Conservation (phyloP, 164 flowering plant genomes). For the Tetracentron sinense region DNA sequence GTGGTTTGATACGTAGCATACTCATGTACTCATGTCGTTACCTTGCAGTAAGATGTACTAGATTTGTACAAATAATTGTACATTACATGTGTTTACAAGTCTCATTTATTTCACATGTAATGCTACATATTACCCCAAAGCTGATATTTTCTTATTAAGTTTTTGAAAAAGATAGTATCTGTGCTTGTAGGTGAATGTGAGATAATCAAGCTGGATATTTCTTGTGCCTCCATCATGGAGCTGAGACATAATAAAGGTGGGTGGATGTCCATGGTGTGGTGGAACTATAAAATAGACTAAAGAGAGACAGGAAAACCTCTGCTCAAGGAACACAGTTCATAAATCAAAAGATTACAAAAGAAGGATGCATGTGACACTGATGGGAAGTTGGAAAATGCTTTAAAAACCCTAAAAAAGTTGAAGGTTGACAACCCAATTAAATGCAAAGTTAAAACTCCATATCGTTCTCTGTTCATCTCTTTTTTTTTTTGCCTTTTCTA, state of each 20-base stretch:
- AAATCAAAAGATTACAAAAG: conserved; percentile 3
- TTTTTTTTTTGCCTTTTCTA: background rate
- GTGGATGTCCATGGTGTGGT: background rate
- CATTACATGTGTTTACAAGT: background rate
- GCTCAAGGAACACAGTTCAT: conserved; percentile 13
- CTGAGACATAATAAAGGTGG: background rate
- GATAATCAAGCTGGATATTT: background rate
- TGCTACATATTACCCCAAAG: background rate
- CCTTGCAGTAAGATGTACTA: conserved; percentile 5
- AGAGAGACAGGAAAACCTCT: conserved; percentile 6
- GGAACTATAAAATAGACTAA: background rate
- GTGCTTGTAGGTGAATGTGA: background rate
- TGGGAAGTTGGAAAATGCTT: conserved; percentile 11
- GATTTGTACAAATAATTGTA: conserved; percentile 5
- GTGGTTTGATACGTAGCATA: no score
- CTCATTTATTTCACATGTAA: conserved; percentile 10
- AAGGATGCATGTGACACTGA: conserved; percentile 18
- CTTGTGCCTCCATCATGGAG: background rate
- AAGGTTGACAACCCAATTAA: conserved; percentile 12
- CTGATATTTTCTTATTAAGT: background rate
- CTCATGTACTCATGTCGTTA: no score
- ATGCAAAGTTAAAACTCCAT: background rate
- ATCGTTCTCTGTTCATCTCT: background rate
- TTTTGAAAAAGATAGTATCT: background rate
- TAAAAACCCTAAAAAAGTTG: conserved; percentile 5